Conservation (phyloP, 257 asterid genomes). For the Buddleja alternifolia region DNA sequence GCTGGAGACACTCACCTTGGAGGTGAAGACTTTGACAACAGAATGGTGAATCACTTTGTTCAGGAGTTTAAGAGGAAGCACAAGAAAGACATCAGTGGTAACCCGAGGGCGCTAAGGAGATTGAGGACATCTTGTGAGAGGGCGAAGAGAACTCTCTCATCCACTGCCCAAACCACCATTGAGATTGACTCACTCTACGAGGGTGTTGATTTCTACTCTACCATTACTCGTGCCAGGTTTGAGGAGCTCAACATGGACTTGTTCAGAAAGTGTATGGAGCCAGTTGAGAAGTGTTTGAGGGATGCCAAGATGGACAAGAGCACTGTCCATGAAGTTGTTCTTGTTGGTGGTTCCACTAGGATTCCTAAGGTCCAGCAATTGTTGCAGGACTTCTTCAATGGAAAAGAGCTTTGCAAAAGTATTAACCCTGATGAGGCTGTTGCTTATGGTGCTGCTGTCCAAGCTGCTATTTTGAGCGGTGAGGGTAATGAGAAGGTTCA, state of each 20-base stretch:
- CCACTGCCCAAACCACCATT: conserved; percentile 85
- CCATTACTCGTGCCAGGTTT: conserved; percentile 78
- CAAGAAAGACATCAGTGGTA: conserved; percentile 79
- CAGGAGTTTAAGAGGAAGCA: conserved; percentile 86
- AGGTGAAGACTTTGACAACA: conserved; percentile 67
- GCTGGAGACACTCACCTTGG: conserved; percentile 73
- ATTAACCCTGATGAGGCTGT: conserved; percentile 82
- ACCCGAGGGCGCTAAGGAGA: conserved; percentile 70
- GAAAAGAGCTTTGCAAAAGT: conserved; percentile 71
- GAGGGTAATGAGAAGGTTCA: conserved; percentile 77
- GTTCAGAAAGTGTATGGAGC: conserved; percentile 85
- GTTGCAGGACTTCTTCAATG: conserved; percentile 64
- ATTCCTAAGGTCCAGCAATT: conserved; percentile 55
- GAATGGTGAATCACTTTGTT: conserved; percentile 82
- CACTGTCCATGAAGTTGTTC: conserved; percentile 66
- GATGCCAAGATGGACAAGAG: conserved; percentile 94
- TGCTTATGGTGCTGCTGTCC: conserved; percentile 74
- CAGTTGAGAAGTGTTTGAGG: conserved; percentile 87
- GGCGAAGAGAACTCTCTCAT: conserved; percentile 87
- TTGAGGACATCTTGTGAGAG: conserved; percentile 82
- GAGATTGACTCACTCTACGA: conserved; percentile 75
- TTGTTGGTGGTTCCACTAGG: conserved; percentile 52
- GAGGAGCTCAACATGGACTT: conserved; percentile 84
- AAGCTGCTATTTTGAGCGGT: conserved; percentile 69
- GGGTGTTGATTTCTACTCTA: conserved; percentile 82